A percentile compares a stretch with the other conserved stretches of the same genome.
These are phyloP conservation scores for Westerdykella ornata DNA, from an alignment of 2,329 filamentous ascomycete genomes.

Conservation along the genomic window DNA sequence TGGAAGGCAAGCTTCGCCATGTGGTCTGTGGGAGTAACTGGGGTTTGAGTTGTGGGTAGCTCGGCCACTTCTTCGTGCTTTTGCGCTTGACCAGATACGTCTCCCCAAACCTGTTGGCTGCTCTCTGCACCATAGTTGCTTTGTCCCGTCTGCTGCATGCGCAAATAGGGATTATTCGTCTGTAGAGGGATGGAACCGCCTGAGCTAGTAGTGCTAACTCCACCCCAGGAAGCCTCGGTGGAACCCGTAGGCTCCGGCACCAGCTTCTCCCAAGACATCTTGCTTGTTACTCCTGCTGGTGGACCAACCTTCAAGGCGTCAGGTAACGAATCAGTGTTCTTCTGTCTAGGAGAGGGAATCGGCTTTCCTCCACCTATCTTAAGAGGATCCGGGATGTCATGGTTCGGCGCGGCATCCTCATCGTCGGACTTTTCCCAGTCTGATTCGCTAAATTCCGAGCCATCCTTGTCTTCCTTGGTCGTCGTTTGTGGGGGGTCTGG, in stretches of 20 bases:
- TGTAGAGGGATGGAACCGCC: constrained; percentile 28
- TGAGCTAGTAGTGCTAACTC: constrained; percentile 26
- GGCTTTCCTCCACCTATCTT: constrained; percentile 32
- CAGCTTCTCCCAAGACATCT: constrained; percentile 23
- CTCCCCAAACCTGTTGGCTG: constrained; percentile 37
- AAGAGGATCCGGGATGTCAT: constrained; percentile 30
- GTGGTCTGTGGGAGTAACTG: constrained; percentile 33
- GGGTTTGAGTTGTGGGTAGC: constrained; percentile 38
- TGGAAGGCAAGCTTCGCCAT: constrained; percentile 35
- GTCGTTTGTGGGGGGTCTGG: constrained; percentile 20
- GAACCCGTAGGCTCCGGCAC: constrained; percentile 27
- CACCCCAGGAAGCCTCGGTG: constrained; percentile 23
- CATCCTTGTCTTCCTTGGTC: constrained; percentile 16
- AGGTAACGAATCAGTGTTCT: constrained; percentile 17
- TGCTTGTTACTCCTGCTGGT: constrained; percentile 25
- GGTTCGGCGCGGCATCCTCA: constrained; percentile 24
- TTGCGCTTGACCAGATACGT: constrained; percentile 19
- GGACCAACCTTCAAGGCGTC: constrained; percentile 29
- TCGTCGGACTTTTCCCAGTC: constrained; percentile 37
- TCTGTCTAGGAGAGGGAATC: constrained; percentile 10
- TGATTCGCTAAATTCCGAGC: constrained; percentile 27
- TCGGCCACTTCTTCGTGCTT: constrained; percentile 35
- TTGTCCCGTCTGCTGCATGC: constrained; percentile 35
- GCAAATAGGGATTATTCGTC: constrained; percentile 43
- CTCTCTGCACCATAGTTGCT: constrained; percentile 32